Percentiles rank a stretch among this genome's conserved stretches.
Conservation (phyloP, 1,284 basidiomycete species). For the Singerocomus inundabilis region DNA sequence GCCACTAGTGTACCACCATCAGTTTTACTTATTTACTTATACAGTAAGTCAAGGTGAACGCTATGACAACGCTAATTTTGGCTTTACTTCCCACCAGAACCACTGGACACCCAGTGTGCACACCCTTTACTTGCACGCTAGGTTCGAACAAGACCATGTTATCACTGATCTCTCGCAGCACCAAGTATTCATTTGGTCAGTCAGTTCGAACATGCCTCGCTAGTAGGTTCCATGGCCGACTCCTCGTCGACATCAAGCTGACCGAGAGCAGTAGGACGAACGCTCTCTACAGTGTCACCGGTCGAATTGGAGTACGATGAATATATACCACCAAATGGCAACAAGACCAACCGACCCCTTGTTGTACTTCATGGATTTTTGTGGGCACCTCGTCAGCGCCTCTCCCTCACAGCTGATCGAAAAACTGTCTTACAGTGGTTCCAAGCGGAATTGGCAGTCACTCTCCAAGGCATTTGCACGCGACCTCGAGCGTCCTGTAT, state of each 20-base stretch:
- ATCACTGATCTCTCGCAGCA: neutral
- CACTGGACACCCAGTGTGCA: neutral
- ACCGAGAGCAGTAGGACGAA: constrained; percentile 21
- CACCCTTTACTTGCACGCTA: neutral
- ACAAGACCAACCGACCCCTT: constrained; percentile 45
- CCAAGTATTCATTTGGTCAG: neutral
- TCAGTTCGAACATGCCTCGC: constrained; percentile 1
- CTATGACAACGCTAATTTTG: no score
- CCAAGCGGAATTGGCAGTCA: constrained; percentile 78
- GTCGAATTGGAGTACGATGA: constrained; percentile 45
- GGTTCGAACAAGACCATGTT: constrained; percentile 9
- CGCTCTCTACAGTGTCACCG: constrained; percentile 25
- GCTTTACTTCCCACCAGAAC: no score
- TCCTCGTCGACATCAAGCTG: constrained; percentile 1
- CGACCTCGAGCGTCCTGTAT: constrained; percentile 61
- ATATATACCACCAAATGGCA: constrained; percentile 41
- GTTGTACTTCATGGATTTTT: constrained; percentile 70
- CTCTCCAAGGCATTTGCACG: constrained; percentile 64
- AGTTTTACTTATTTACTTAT: no score
- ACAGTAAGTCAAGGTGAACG: no score
- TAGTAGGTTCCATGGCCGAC: constrained; percentile 3
- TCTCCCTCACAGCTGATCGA: neutral
- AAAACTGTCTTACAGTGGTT: constrained; percentile 49
- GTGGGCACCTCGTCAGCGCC: constrained; percentile 37
- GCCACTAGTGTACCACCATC: no score